Base-by-base conservation (phyloP, 805 yeast species). In the Torulaspora maleeae region DNA sequence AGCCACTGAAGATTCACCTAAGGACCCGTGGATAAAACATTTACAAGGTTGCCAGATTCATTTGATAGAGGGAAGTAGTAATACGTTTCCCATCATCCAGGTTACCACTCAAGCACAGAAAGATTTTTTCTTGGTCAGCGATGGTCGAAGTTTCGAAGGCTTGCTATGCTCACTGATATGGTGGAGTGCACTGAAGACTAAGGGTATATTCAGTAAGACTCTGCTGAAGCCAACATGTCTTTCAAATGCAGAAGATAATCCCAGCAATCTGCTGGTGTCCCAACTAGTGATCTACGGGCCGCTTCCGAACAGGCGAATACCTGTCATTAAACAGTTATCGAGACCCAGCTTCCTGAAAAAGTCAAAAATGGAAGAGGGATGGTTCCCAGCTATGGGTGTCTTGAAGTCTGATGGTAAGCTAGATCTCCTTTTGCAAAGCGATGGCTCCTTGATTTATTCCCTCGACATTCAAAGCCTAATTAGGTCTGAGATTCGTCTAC, bases 341-440 rank as follows among this genome's bases (percentile, higher is more conserved):
- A 40, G 43, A 9, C 53, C 56, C 3, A 37, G 30, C 30, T 42
- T 36, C 33, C 27, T 40, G 17, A 43, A 35, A 9, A 37, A 44
- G 36, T 40, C 51, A n/a, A 58, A 46, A 22, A 41, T 36, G 0
- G 60, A 66, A 17, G 86, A 79, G 56, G 80, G 80, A 4, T 85
- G 91, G 91, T 83, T 83, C 57, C 74, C 72, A 42, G 78, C 85
- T 1, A 82, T 80, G 82, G 89, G 86, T 0, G 82, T 79, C 13
- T 58, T 85, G 34, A 78, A 77, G 57, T 75, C 83, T 1, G 73
- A 80, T 55, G 93, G 93, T 3, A 58, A 68, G 4, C 64, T 85
- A 27, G 79, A 83, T 51, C 62, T 85, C 38, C 65, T 82, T 13
- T 67, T 77, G 28, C 87, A 82, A 58, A 71, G 71, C 42, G 89